A percentile compares a stretch with the other conserved stretches of the same genome.
phyloP scores from a whole-genome alignment of 1,139 yeast species.

The Geotrichum siamense region DNA sequence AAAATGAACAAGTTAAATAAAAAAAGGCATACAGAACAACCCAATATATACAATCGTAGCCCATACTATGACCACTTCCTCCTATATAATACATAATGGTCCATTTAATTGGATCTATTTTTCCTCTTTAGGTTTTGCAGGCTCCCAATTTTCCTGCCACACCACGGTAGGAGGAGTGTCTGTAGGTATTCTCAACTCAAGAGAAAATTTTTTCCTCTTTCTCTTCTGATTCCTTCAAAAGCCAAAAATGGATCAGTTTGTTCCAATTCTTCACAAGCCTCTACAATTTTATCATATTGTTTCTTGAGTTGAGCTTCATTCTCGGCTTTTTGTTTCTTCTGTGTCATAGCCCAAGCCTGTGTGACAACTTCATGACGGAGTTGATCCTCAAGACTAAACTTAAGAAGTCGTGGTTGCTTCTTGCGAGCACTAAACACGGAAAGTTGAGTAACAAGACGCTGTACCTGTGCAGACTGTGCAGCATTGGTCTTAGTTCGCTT shows the following conservation, averaged over 20 bases:
- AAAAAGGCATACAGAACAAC: too few relatives aligned
- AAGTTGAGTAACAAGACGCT: constrained; percentile 48
- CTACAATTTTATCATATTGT: constrained; percentile 61
- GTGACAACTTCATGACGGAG: constrained; percentile 78
- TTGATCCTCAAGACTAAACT: constrained; percentile 70
- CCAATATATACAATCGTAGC: too few relatives aligned
- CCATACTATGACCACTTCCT: too few relatives aligned
- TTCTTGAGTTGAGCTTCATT: constrained; percentile 45
- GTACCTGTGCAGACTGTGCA: constrained; percentile 51
- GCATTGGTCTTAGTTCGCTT: constrained; percentile 38
- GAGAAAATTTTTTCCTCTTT: constrained; percentile 40
- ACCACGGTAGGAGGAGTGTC: constrained; percentile 81
- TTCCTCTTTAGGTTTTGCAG: constrained; percentile 13
- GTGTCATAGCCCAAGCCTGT: constrained; percentile 71
- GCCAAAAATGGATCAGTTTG: constrained; percentile 42
- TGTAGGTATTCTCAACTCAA: constrained; percentile 78
- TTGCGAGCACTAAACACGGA: constrained; percentile 81
- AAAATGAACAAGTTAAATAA: too few relatives aligned
- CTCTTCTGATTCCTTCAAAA: constrained; percentile 47
- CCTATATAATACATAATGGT: too few relatives aligned
- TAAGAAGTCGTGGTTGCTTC: constrained; percentile 78
- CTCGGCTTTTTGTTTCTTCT: constrained; percentile 42
- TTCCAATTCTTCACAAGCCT: constrained; percentile 71
- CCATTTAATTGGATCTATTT: too few relatives aligned
- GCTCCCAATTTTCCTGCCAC: constrained; percentile 66